These are phyloP conservation scores for Endoconidiophora laricicola DNA, from an alignment of 2,329 filamentous ascomycete genomes.

Conservation along the genomic window DNA sequence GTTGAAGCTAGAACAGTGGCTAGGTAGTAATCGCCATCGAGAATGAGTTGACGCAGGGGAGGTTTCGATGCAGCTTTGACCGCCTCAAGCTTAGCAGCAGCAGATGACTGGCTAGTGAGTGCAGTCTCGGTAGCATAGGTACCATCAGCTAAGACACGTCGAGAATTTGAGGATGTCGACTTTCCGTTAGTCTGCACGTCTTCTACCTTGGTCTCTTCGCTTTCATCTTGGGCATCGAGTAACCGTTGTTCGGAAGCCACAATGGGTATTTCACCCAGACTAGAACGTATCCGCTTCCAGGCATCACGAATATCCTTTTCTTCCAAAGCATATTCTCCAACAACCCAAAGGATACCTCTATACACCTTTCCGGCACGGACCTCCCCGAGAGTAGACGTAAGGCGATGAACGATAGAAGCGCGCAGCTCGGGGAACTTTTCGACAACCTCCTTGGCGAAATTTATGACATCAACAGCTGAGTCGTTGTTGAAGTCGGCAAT, in stretches of 20 bases:
- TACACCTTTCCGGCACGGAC: constrained; percentile 96
- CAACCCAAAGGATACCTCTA: constrained; percentile 88
- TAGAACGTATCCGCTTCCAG: constrained; percentile 89
- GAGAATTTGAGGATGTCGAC: constrained; percentile 60
- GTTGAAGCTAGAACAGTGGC: constrained; percentile 91
- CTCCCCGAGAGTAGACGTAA: constrained; percentile 81
- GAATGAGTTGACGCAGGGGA: constrained; percentile 79
- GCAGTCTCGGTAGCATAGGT: constrained; percentile 96
- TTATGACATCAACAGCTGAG: constrained; percentile 92
- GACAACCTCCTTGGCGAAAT: constrained; percentile 96
- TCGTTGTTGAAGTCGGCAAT: constrained; percentile 97
- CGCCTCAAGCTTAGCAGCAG: constrained; percentile 80
- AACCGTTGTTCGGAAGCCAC: constrained; percentile 85
- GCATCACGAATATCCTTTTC: constrained; percentile 88
- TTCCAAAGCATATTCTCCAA: constrained; percentile 91
- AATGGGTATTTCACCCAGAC: constrained; percentile 91
- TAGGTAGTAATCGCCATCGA: constrained; percentile 94
- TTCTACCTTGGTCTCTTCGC: constrained; percentile 33
- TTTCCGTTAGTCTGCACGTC: constrained; percentile 60
- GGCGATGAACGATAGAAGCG: constrained; percentile 67
- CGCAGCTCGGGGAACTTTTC: constrained; percentile 92
- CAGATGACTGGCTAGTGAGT: constrained; percentile 79
- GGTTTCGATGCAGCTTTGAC: constrained; percentile 96
- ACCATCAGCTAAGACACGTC: constrained; percentile 86
- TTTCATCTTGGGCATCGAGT: constrained; percentile 66